Base-by-base conservation (phyloP, 1,284 basidiomycete genomes). In the Ceratobasidium sp. region DNA sequence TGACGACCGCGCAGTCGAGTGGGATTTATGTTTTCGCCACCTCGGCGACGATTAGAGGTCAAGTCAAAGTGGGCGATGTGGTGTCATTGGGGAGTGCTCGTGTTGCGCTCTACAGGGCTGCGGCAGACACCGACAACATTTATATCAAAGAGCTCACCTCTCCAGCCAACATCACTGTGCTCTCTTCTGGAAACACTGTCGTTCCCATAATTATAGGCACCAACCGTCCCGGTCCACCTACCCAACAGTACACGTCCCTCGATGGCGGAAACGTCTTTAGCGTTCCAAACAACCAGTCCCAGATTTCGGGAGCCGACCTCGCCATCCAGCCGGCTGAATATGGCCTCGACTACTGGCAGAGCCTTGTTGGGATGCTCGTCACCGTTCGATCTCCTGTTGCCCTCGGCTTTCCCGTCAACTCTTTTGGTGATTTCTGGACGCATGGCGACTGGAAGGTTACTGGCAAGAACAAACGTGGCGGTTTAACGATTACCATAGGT, bases 321-420 rank as follows among this genome's bases (percentile, higher is more conserved):
- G 84, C 84, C 6, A 79, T 90, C 48, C 82, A 84, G 68, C 88
- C 88, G 0, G 82, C 84, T 13, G 80, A 81, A 41, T 89, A 83
- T 76, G 88, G 88, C 3, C 78, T 90, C 56, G 88, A 90, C 78
- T 90, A 90, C 78, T 90, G 88, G 88, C 85, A 88, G 78, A 89
- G 87, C 78, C 81, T 90, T 16, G 87, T 88, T 76, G 88, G 88
- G 0, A 85, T 86, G 77, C 82, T 90, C 1, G 88, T 90, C n/a
- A 86, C 84, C 0, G 81, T 90, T 49, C 85, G 83, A 4, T 82
- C 81, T 14, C 88, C 89, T 1, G 80, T 83, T 8, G 84, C 86
- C 1, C 79, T 86, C 7, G 82, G 84, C 75, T 89, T 89, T 78
- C 83, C 84, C 27, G 54, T 56, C 54, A 88, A 88, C 76, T 81